phyloP scores from a whole-genome alignment of 805 yeast genomes.

The Wilhelminamyces savonicus region DNA sequence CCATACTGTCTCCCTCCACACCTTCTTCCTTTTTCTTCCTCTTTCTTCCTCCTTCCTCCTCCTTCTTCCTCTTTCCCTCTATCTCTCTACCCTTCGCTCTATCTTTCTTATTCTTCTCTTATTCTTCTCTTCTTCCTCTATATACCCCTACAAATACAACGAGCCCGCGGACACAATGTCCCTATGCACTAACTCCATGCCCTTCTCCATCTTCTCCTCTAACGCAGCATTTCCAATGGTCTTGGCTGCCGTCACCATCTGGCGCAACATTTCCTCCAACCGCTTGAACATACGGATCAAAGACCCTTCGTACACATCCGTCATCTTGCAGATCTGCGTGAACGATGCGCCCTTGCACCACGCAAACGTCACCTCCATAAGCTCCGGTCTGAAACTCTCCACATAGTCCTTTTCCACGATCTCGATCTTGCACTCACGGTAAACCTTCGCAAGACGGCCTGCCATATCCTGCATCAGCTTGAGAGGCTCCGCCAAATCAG shows the following conservation, averaged over 20 bases:
- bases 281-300: constrained; percentile 92
- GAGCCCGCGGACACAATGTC: constrained; percentile 97
- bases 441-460: constrained; percentile 77
- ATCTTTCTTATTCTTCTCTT: too few species aligned
- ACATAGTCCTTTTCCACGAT: constrained; percentile 88
- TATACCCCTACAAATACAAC: constrained; percentile 49
- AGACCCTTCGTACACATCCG: constrained; percentile 97
- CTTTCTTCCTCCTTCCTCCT: too few species aligned
- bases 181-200: constrained; percentile 82
- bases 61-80: too few species aligned
- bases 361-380: constrained; percentile 94
- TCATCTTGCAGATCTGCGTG: constrained; percentile 97
- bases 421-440: constrained; percentile 85
- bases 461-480: constrained; percentile 90
- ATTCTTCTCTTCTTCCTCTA: constrained; percentile 3
- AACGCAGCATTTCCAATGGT: constrained; percentile 88
- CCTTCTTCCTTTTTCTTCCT: too few species aligned
- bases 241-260: constrained; percentile 84
- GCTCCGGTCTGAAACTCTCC: constrained; percentile 83
- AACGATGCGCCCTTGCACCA: constrained; percentile 97
- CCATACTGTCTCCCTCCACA: too few species aligned
- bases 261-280: constrained; percentile 87
- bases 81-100: too few species aligned
- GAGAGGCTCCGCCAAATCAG: constrained; percentile 89
- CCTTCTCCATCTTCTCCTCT: constrained; percentile 83